These are phyloP conservation scores for Streptanthus diversifolius DNA, from an alignment of 345 rosid genomes.

Conservation along the genomic window DNA sequence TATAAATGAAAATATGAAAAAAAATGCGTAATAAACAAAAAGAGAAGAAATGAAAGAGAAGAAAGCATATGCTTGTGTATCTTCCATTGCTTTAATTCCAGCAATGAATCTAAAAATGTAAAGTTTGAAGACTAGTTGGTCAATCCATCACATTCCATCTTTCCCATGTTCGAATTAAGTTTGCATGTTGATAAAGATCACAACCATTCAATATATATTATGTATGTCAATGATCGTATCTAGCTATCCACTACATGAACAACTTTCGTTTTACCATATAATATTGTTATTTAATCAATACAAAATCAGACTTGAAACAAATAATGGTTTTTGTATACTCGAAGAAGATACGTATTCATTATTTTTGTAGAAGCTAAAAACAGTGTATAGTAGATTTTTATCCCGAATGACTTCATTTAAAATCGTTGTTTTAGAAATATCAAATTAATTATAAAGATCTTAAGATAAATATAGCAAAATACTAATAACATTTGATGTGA, in stretches of 20 bases:
- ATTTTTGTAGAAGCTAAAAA: background rate
- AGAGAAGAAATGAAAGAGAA: slow-evolving; percentile 1
- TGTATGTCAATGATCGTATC: background rate
- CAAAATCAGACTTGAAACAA: background rate
- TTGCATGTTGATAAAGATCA: slow-evolving; percentile 16
- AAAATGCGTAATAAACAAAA: background rate
- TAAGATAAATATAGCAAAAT: background rate
- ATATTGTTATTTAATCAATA: background rate
- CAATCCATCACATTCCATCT: slow-evolving; percentile 12
- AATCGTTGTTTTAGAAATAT: background rate
- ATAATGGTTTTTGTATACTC: background rate
- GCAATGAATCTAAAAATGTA: slow-evolving; percentile 32
- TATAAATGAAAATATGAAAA: background rate
- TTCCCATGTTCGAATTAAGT: slow-evolving; percentile 19
- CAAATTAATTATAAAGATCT: background rate
- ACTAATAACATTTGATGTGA: background rate
- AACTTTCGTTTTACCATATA: background rate
- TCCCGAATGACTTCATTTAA: background rate
- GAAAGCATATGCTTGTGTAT: slow-evolving; percentile 35
- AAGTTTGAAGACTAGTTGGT: slow-evolving; percentile 25
- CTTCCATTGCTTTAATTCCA: slow-evolving; percentile 35
- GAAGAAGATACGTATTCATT: background rate
- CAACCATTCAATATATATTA: background rate
- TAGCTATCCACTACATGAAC: background rate
- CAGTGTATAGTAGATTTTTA: background rate